Percentiles rank a stretch among this genome's conserved stretches.
Evolutionary conservation across 2,329 filamentous ascomycete species (phyloP).

Genomic region (Ceratocystiopsis minuta): DNA sequence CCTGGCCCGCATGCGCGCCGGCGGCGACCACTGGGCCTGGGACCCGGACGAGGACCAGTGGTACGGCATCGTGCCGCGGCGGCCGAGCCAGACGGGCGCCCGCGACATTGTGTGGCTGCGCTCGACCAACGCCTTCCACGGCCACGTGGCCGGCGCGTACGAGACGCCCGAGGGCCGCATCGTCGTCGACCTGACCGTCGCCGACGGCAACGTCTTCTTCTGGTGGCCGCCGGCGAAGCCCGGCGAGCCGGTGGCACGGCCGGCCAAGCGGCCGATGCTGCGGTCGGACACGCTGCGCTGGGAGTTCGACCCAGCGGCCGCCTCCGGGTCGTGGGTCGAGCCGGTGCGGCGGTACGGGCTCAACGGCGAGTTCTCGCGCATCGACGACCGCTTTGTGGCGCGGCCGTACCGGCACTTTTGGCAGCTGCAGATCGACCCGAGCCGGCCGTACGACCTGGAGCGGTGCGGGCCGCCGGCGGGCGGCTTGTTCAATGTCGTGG

Average conservation of each 20-base stretch:
- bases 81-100: slow-evolving; percentile 17
- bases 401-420: slow-evolving; percentile 28
- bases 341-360: slow-evolving; percentile 20
- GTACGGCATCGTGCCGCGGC: slow-evolving; percentile 33
- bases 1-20: slow-evolving; percentile 23
- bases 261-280: slow-evolving; percentile 16
- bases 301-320: slow-evolving; percentile 20
- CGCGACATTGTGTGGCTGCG: slow-evolving; percentile 35
- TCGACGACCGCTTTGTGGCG: slow-evolving; percentile 28
- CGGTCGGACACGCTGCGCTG: slow-evolving; percentile 22
- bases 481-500: slow-evolving; percentile 27
- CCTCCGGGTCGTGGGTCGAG: slow-evolving; percentile 19
- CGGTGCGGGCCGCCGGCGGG: slow-evolving; percentile 24
- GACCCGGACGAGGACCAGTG: slow-evolving; percentile 35
- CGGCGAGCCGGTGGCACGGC: slow-evolving; percentile 9
- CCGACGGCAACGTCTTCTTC: slow-evolving; percentile 27
- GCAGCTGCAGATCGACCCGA: slow-evolving; percentile 21
- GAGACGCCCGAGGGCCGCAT: slow-evolving; percentile 27
- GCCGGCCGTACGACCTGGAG: slow-evolving; percentile 24
- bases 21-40: slow-evolving; percentile 33
- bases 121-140: slow-evolving; percentile 30
- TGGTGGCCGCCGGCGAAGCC: slow-evolving; percentile 22
- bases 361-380: slow-evolving; percentile 31
- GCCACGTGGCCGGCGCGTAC: slow-evolving; percentile 29
- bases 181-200: slow-evolving; percentile 24